A percentile compares a stretch with the other conserved stretches of the same genome.
Evolutionary conservation across 148 eudicot species (phyloP).

Genomic region (Camellia granthamiana): DNA sequence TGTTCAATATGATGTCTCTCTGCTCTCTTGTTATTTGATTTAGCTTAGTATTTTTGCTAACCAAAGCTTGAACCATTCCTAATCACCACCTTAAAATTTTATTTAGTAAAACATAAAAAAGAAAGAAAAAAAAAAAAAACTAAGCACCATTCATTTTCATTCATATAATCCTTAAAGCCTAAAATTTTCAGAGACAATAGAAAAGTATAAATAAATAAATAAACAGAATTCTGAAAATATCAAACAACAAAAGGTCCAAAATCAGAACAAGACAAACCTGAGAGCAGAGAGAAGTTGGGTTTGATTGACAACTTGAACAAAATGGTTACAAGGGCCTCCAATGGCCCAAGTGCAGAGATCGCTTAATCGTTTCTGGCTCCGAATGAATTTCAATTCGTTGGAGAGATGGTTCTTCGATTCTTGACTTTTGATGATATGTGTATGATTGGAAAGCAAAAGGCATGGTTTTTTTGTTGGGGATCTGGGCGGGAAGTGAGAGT

Average conservation of each 20-base stretch:
- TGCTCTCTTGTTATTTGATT: too few species aligned
- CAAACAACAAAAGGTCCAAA: too few species aligned
- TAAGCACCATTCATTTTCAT: too few species aligned
- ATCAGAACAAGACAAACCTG: neutral
- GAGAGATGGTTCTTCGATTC: neutral
- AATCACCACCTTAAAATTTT: too few species aligned
- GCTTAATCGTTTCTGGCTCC: neutral
- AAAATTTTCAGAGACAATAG: neutral
- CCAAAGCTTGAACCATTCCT: too few species aligned
- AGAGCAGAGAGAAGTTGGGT: constrained; percentile 8
- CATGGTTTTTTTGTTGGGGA: neutral
- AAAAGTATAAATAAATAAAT: neutral
- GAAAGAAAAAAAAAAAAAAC: too few species aligned
- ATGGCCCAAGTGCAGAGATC: constrained; percentile 16
- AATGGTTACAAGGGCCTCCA: constrained; percentile 14
- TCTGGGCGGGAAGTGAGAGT: neutral
- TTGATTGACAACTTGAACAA: constrained; percentile 5
- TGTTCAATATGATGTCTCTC: too few species aligned
- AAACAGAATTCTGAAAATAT: neutral
- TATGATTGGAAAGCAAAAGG: neutral
- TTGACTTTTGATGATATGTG: neutral
- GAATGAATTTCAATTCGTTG: constrained; percentile 2
- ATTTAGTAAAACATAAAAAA: too few species aligned
- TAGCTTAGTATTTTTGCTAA: too few species aligned
- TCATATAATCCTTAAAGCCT: too few species aligned